phyloP scores from a whole-genome alignment of 1,284 basidiomycete genomes.

The Moniliella sp. region DNA sequence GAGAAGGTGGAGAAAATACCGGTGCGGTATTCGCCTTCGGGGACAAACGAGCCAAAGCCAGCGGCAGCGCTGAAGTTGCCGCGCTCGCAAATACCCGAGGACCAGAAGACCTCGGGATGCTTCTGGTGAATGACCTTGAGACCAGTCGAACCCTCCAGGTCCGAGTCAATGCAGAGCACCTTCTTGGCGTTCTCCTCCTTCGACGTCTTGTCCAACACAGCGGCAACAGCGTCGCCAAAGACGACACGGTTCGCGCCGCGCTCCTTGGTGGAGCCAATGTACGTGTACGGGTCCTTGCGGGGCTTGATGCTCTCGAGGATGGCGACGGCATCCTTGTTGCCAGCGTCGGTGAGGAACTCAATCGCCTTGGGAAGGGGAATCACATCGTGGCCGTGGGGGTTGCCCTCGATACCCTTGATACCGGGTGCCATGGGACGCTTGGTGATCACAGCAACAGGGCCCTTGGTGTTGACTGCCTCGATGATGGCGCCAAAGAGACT shows the following conservation, averaged over 20 bases:
- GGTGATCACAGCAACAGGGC: slow-evolving; percentile 56
- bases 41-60: slow-evolving; percentile 47
- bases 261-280: slow-evolving; percentile 50
- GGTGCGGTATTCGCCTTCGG: slow-evolving; percentile 6
- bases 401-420: slow-evolving; percentile 54
- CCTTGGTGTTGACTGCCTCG: slow-evolving; percentile 42
- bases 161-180: slow-evolving; percentile 57
- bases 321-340: slow-evolving; percentile 42
- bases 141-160: slow-evolving; percentile 64
- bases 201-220: slow-evolving; percentile 45
- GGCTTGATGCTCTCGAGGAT: slow-evolving; percentile 51
- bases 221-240: slow-evolving; percentile 59
- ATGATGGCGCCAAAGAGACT: slow-evolving; percentile 49
- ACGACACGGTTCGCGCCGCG: slow-evolving; percentile 54
- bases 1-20: slow-evolving; percentile 58
- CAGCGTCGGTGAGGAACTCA: slow-evolving; percentile 48
- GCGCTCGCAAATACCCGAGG: slow-evolving; percentile 62
- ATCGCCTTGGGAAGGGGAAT: slow-evolving; percentile 49
- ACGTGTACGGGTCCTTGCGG: slow-evolving; percentile 41
- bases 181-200: slow-evolving; percentile 3
- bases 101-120: slow-evolving; percentile 61
- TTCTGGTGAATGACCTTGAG: slow-evolving; percentile 62
- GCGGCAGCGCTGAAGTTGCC: slow-evolving; percentile 63
- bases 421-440: slow-evolving; percentile 63
- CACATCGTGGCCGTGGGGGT: slow-evolving; percentile 54